Conservation (phyloP, 345 rosid species). For the Anacardium occidentale region DNA sequence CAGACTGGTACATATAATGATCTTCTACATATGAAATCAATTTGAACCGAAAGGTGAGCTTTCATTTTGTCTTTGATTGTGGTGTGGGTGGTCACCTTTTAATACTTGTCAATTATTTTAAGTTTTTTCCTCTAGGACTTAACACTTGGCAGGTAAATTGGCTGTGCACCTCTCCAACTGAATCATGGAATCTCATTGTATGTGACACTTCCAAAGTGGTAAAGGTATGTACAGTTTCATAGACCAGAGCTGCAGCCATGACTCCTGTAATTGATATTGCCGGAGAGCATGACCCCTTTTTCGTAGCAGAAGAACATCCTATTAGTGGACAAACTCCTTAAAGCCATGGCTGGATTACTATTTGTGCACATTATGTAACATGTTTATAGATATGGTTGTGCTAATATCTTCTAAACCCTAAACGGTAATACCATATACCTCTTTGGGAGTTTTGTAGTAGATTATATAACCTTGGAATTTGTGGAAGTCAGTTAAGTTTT, state of each 20-base stretch:
- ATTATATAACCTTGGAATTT: too few species aligned
- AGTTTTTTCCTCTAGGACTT: slow-evolving; percentile 10
- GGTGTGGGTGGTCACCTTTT: slow-evolving; percentile 1
- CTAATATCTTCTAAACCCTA: too few species aligned
- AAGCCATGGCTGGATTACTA: too few species aligned
- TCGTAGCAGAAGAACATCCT: too few species aligned
- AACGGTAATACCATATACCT: too few species aligned
- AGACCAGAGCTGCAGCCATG: slow-evolving; percentile 12
- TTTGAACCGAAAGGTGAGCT: slow-evolving; percentile 63
- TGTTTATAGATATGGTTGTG: too few species aligned
- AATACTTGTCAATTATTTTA: background rate
- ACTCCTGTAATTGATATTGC: background rate
- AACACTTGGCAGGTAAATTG: slow-evolving; percentile 69
- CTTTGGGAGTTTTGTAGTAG: too few species aligned
- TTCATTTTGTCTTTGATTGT: background rate
- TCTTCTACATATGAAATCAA: slow-evolving; percentile 51
- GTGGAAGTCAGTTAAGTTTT: too few species aligned
- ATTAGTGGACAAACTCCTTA: too few species aligned
- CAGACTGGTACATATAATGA: slow-evolving; percentile 33
- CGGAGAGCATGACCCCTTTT: too few species aligned
- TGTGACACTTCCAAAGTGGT: slow-evolving; percentile 80
- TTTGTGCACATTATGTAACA: too few species aligned
- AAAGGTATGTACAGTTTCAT: slow-evolving; percentile 62
- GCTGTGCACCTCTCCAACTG: slow-evolving; percentile 76
- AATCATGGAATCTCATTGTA: slow-evolving; percentile 79